A percentile compares a stretch with the other conserved stretches of the same genome.
Conservation (phyloP, 1,284 basidiomycete genomes). For the Moesziomyces globuligerus region DNA sequence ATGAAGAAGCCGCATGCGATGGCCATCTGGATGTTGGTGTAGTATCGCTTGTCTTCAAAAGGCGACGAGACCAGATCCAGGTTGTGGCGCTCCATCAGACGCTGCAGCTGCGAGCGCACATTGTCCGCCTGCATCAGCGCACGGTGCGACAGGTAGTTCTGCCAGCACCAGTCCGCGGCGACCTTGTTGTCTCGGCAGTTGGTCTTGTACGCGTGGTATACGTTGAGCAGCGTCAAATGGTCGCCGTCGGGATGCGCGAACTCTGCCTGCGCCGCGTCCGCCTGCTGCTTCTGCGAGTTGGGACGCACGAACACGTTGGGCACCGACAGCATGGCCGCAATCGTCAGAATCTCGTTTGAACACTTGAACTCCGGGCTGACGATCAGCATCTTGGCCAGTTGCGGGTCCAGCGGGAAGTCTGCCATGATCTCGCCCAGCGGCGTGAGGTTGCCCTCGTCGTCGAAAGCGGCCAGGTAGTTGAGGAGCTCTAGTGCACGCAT, state of each 20-base stretch:
- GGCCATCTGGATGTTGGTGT: conserved; percentile 81
- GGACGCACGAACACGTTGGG: conserved; percentile 95
- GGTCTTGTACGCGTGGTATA: conserved; percentile 90
- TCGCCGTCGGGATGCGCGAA: conserved; percentile 94
- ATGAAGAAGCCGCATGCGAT: conserved; percentile 96
- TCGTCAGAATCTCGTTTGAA: conserved; percentile 92
- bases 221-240: conserved; percentile 92
- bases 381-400: conserved; percentile 91
- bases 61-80: conserved; percentile 81
- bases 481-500: conserved; percentile 97
- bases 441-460: conserved; percentile 93
- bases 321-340: conserved; percentile 92
- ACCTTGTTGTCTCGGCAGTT: conserved; percentile 68
- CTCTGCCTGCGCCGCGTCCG: conserved; percentile 88
- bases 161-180: conserved; percentile 82
- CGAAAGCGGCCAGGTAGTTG: conserved; percentile 89
- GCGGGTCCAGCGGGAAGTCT: conserved; percentile 96
- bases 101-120: conserved; percentile 88
- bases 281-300: conserved; percentile 79
- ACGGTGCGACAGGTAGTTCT: conserved; percentile 86
- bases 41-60: conserved; percentile 81
- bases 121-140: conserved; percentile 92
- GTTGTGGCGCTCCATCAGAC: conserved; percentile 84
- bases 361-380: conserved; percentile 93
- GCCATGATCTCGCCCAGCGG: conserved; percentile 91